These are phyloP conservation scores for Mucor irregularis DNA, from an alignment of 371 early-diverging fungal genomes.

Conservation along the genomic window DNA sequence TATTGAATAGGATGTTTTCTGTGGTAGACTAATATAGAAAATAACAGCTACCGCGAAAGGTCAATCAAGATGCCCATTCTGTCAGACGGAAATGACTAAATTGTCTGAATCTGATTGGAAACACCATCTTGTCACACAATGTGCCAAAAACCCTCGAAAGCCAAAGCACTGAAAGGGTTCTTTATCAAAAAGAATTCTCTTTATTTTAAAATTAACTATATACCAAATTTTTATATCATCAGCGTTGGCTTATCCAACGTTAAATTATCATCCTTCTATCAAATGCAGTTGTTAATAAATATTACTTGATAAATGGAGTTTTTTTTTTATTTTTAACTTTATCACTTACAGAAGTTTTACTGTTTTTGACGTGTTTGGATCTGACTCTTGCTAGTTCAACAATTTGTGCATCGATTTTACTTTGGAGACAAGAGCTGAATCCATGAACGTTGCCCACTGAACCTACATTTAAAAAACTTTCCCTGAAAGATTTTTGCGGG, in stretches of 20 bases:
- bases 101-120: constrained; percentile 69
- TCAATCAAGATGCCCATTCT: constrained; percentile 67
- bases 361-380: constrained; percentile 11
- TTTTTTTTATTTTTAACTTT: background rate
- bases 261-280: constrained; percentile 2
- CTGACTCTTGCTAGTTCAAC: constrained; percentile 17
- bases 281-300: background rate
- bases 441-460: too few species aligned
- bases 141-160: constrained; percentile 37
- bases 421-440: constrained; percentile 21
- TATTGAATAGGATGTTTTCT: too few species aligned
- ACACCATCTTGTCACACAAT: constrained; percentile 58
- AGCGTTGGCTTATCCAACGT: constrained; percentile 5
- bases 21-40: background rate
- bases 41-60: constrained; percentile 12
- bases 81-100: constrained; percentile 57
- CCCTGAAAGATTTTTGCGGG: background rate
- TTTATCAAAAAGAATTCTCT: constrained; percentile 2
- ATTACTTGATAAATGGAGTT: background rate
- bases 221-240: constrained; percentile 12
- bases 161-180: constrained; percentile 5
- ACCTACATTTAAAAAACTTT: too few species aligned
- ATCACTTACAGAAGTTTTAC: constrained; percentile 10
- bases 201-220: background rate
- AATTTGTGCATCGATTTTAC: constrained; percentile 26